These are phyloP conservation scores for Alternaria arborescens DNA, from an alignment of 2,329 filamentous ascomycete species.

Conservation along the genomic window DNA sequence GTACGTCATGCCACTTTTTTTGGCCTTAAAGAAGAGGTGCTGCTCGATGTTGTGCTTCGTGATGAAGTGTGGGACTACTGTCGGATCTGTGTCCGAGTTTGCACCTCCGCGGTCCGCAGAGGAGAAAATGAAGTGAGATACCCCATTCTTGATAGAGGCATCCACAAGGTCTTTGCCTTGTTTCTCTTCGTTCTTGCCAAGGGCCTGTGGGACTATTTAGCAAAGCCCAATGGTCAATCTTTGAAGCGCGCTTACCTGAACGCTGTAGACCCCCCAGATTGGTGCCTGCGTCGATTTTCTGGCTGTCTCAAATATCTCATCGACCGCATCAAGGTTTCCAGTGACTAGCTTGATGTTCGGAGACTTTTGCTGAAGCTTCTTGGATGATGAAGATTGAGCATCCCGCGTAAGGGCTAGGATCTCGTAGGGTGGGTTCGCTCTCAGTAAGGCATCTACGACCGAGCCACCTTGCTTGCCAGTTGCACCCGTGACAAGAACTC, in stretches of 20 bases:
- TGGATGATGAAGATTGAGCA: constrained; percentile 57
- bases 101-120: constrained; percentile 49
- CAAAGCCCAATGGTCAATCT: neutral
- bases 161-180: constrained; percentile 52
- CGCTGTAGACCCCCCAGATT: constrained; percentile 47
- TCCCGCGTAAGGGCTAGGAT: constrained; percentile 68
- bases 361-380: constrained; percentile 57
- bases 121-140: constrained; percentile 51
- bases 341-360: constrained; percentile 62
- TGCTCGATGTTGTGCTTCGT: constrained; percentile 68
- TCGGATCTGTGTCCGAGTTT: constrained; percentile 60
- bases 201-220: constrained; percentile 2
- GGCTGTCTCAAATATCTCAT: constrained; percentile 60
- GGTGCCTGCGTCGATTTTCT: constrained; percentile 37
- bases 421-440: constrained; percentile 51
- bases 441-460: constrained; percentile 51
- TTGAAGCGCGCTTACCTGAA: constrained; percentile 28
- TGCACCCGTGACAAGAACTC: constrained; percentile 53
- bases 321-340: constrained; percentile 62
- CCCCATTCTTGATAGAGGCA: constrained; percentile 36
- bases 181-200: constrained; percentile 43
- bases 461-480: constrained; percentile 58
- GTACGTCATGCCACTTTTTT: constrained; percentile 61
- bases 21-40: constrained; percentile 57
- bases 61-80: constrained; percentile 67